A percentile compares a stretch with the other conserved stretches of the same genome.
These are phyloP conservation scores for Neophaeococcomyces mojaviensis DNA, from an alignment of 2,329 filamentous ascomycete genomes.

Conservation along the genomic window DNA sequence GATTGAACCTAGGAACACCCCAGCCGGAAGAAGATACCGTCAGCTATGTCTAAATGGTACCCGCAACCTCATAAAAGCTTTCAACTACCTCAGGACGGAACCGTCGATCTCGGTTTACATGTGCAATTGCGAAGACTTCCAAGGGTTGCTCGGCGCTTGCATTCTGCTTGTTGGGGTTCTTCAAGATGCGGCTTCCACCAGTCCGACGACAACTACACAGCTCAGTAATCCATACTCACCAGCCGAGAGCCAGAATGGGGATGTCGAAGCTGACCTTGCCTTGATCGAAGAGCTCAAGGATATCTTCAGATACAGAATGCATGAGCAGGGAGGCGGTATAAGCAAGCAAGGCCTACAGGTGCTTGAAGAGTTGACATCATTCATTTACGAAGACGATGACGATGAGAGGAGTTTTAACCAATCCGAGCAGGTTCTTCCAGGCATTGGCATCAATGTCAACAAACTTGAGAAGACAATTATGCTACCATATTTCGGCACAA, in stretches of 20 bases:
- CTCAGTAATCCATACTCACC: background rate
- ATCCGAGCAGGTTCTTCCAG: background rate
- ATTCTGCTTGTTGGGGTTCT: conserved; percentile 19
- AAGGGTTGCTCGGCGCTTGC: conserved; percentile 17
- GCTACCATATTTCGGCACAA: conserved; percentile 21
- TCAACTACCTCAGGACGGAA: conserved; percentile 16
- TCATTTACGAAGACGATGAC: conserved; percentile 12
- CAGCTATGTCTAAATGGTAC: conserved; percentile 16
- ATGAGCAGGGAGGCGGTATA: conserved; percentile 16
- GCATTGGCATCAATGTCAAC: conserved; percentile 5
- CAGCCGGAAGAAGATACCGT: conserved; percentile 7
- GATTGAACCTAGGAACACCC: conserved; percentile 11
- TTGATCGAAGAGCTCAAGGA: conserved; percentile 19
- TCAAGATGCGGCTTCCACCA: background rate
- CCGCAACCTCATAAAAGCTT: conserved; percentile 16
- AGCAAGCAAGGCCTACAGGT: conserved; percentile 19
- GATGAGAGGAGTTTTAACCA: background rate
- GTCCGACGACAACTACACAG: background rate
- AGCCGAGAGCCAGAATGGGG: background rate
- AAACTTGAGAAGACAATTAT: conserved; percentile 13
- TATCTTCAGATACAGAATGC: conserved; percentile 19
- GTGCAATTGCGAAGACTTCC: conserved; percentile 22
- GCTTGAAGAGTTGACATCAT: conserved; percentile 17
- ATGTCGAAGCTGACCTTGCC: conserved; percentile 14
- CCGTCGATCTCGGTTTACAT: conserved; percentile 20